Conservation (phyloP, 2,329 filamentous ascomycete species). For the Penicillium concentricum region DNA sequence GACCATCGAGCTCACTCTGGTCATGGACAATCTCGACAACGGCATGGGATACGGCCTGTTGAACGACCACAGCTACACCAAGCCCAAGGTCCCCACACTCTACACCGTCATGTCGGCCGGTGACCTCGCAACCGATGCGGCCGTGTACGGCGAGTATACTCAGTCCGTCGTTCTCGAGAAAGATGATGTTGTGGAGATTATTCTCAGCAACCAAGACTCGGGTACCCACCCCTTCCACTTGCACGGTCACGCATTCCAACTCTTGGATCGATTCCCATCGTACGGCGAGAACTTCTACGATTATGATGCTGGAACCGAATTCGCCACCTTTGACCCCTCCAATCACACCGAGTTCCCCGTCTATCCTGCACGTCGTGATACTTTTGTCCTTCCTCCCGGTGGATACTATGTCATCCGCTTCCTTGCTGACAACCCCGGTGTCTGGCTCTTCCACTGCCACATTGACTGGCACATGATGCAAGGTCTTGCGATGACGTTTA, state of each 20-base stretch:
- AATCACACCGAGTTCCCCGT: constrained; percentile 49
- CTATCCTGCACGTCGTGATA: constrained; percentile 49
- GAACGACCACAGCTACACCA: constrained; percentile 74
- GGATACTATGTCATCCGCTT: constrained; percentile 25
- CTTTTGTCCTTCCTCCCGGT: constrained; percentile 16
- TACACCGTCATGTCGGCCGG: constrained; percentile 68
- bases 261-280: background rate
- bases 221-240: constrained; percentile 4
- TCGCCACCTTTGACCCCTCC: background rate
- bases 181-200: background rate
- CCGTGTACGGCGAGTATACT: constrained; percentile 3
- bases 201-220: constrained; percentile 1
- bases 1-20: constrained; percentile 56
- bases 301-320: background rate
- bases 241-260: background rate
- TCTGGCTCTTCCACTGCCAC: constrained; percentile 30
- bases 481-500: constrained; percentile 17
- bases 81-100: constrained; percentile 60
- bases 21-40: constrained; percentile 7
- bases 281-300: background rate
- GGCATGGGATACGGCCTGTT: constrained; percentile 44
- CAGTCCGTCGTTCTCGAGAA: constrained; percentile 3
- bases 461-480: constrained; percentile 27
- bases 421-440: constrained; percentile 25
- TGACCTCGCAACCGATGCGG: constrained; percentile 43